Percentiles rank a stretch among this genome's conserved stretches.
Conservation (phyloP, 2,329 filamentous ascomycete species). For the Trichoderma guizhouense region DNA sequence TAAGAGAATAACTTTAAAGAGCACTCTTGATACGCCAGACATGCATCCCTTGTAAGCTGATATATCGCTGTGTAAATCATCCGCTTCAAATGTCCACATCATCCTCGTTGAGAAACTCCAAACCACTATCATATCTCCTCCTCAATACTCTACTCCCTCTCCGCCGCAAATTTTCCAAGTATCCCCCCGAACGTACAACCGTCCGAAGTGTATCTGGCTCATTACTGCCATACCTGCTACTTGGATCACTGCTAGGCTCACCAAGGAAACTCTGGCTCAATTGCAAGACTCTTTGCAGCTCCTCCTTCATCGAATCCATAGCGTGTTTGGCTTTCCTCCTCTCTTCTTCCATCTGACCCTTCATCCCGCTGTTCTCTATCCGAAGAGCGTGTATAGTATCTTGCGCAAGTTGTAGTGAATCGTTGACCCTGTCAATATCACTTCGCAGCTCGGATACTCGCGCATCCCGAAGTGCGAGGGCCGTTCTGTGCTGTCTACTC, state of each 20-base stretch:
- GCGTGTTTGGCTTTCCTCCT: slow-evolving; percentile 4
- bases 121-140: background rate
- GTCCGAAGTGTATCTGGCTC: background rate
- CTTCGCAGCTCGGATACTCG: background rate
- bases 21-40: background rate
- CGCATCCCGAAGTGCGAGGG: background rate
- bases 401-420: background rate
- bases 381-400: background rate
- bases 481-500: background rate
- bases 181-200: background rate
- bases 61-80: background rate
- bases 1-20: too few species aligned
- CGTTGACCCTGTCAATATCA: background rate
- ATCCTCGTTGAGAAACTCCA: background rate
- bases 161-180: background rate
- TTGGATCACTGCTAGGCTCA: slow-evolving; percentile 26
- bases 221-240: background rate
- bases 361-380: background rate
- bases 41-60: background rate
- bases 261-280: slow-evolving; percentile 46
- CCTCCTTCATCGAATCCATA: slow-evolving; percentile 41
- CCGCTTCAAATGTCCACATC: background rate
- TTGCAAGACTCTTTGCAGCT: slow-evolving; percentile 47
- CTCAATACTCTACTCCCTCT: background rate
- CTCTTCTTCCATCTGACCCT: background rate